A percentile compares a stretch with the other conserved stretches of the same genome.
Evolutionary conservation across 768 basidiomycete genomes (phyloP).

Genomic region (Rhizopogon vinicolor): DNA sequence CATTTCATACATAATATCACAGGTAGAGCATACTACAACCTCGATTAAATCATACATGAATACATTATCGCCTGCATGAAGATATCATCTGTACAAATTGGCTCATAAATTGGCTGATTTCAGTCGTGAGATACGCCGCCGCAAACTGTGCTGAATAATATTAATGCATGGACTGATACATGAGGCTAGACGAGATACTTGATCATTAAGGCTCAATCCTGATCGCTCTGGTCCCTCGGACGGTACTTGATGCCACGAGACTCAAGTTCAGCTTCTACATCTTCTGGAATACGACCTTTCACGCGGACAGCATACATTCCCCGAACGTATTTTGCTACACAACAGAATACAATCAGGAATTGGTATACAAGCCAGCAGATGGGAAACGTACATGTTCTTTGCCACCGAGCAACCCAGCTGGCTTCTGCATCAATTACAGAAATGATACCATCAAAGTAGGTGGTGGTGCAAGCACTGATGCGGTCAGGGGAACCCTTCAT

Average conservation of each 20-base stretch:
- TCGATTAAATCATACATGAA: no score
- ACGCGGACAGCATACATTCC: constrained; percentile 95
- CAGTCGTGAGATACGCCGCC: no score
- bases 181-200: no score
- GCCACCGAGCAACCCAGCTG: constrained; percentile 97
- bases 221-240: constrained; percentile 77
- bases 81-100: no score
- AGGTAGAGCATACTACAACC: no score
- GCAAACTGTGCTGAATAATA: no score
- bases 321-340: constrained; percentile 78
- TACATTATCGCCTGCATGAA: no score
- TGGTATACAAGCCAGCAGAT: not conserved
- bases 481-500: constrained; percentile 86
- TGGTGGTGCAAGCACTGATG: constrained; percentile 82
- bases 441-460: constrained; percentile 90
- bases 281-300: constrained; percentile 79
- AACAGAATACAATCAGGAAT: constrained; percentile 4
- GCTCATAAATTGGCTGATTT: no score
- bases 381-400: constrained; percentile 72
- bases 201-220: constrained; percentile 38
- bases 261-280: constrained; percentile 78
- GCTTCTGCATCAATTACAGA: constrained; percentile 79
- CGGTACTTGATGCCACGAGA: constrained; percentile 77
- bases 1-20: no score
- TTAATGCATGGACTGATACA: no score